These are phyloP conservation scores for Puccinia polysora DNA, from an alignment of 1,284 basidiomycete species.

Conservation along the genomic window DNA sequence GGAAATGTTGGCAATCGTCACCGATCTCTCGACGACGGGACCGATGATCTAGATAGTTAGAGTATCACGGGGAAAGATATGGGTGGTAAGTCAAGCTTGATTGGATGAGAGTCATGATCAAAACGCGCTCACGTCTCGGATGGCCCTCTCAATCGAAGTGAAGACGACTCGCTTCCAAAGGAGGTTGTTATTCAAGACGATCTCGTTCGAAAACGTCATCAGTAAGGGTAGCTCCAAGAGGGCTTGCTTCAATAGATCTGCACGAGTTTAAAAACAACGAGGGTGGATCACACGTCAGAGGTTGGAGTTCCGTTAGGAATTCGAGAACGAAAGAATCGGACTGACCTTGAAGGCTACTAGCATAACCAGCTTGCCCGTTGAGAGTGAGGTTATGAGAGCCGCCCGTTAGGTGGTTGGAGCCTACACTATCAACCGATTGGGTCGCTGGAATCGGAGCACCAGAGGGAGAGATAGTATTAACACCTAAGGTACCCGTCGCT, in stretches of 20 bases:
- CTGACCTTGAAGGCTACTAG: constrained; percentile 17
- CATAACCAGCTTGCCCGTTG: constrained; percentile 13
- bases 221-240: constrained; percentile 67
- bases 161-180: constrained; percentile 86
- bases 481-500: constrained; percentile 9
- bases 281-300: background rate
- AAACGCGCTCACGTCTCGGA: constrained; percentile 67
- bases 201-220: constrained; percentile 68
- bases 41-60: too few relatives aligned
- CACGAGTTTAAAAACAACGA: background rate
- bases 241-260: constrained; percentile 62
- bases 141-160: constrained; percentile 85
- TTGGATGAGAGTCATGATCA: too few relatives aligned
- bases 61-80: constrained; percentile 61
- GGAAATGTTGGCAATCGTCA: constrained; percentile 97
- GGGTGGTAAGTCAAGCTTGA: background rate
- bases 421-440: too few relatives aligned
- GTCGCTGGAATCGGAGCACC: background rate
- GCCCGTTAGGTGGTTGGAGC: too few relatives aligned
- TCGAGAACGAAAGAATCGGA: background rate
- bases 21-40: constrained; percentile 97
- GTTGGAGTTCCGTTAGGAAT: too few relatives aligned
- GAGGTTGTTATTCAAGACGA: constrained; percentile 69
- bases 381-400: background rate
- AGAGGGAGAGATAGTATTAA: too few relatives aligned